Evolutionary conservation across 805 yeast species (phyloP).

Genomic region (Zygosaccharomyces bailii): DNA sequence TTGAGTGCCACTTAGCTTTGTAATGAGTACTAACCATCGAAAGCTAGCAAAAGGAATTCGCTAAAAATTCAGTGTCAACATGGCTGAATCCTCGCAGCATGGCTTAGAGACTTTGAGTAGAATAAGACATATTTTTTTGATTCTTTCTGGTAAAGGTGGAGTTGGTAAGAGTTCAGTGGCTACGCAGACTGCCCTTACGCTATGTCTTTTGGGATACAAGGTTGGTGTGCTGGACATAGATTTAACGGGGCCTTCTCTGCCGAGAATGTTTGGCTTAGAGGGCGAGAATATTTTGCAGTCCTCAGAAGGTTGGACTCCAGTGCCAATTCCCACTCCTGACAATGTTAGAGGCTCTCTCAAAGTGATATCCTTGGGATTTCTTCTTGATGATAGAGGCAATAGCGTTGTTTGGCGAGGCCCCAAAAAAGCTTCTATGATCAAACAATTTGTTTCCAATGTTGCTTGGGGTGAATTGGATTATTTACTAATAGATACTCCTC

Average conservation of each 20-base stretch:
- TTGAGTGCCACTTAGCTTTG: background rate
- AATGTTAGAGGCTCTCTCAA: constrained; percentile 46
- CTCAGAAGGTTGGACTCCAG: constrained; percentile 90
- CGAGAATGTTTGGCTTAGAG: constrained; percentile 94
- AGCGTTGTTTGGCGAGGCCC: constrained; percentile 99
- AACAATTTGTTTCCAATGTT: constrained; percentile 88
- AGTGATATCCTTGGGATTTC: constrained; percentile 85
- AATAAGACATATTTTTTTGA: constrained; percentile 73
- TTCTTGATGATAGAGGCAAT: constrained; percentile 77
- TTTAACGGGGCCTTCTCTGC: constrained; percentile 93
- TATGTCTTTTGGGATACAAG: constrained; percentile 63
- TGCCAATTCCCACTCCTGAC: constrained; percentile 36
- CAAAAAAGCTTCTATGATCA: constrained; percentile 94
- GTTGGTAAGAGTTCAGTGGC: constrained; percentile 97
- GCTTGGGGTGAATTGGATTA: constrained; percentile 80
- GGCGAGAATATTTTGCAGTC: constrained; percentile 74
- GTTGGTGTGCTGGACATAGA: constrained; percentile 97
- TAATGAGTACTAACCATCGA: background rate
- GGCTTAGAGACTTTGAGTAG: constrained; percentile 40
- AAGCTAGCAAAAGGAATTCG: background rate
- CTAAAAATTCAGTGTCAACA: background rate
- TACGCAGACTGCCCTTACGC: constrained; percentile 83
- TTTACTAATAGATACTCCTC: constrained; percentile 92
- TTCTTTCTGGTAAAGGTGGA: constrained; percentile 94
- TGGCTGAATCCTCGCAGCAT: constrained; percentile 8